Base-by-base conservation (phyloP, 2,329 filamentous ascomycete genomes). In the Onygena corvina region DNA sequence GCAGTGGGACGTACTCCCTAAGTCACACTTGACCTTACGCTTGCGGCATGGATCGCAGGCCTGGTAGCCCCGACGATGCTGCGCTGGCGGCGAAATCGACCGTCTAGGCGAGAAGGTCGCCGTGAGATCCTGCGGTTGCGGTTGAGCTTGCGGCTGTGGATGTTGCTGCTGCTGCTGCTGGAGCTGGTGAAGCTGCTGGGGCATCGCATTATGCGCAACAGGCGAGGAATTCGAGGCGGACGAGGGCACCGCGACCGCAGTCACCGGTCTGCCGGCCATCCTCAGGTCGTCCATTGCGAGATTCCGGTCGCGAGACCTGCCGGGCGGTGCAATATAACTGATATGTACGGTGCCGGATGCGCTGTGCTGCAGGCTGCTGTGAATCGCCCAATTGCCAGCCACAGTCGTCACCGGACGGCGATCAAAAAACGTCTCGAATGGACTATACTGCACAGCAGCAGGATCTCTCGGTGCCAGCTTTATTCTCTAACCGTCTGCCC, bases 41-140 rank as follows among this genome's bases (percentile, higher is more conserved):
- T 71, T 70, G 50, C 69, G 67, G 57, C 70, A 72, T 25, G 68
- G 66, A 58, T 72, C 69, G 59, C 70, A 72, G 36, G 70, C 70
- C 61, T 72, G 70, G 52, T 72, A 72, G 51, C 68, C 68, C 48
- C 70, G 68, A 36, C 70, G 66, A 57, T 72, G 69, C 46, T 67
- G 66, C 47, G 60, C 53, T 35, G 60, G 59, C 46, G 61, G 59
- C 16, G 65, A 64, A 16, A 58, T 56, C 18, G 66, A 65, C 50
- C 61, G 64, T 36, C 53, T 56, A 25, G 53, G 54, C 46, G 48
- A 53, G 57, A 52, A 46, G 55, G 58, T 60, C 61, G 64, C 21
- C 27, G 46, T 47, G 38, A 49, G 56, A 55, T 56, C 51, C 57
- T 57, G 56, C 54, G 53, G 52, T 12, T 18, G 44, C 44, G 42